Percentiles rank a stretch among this genome's conserved stretches.
phyloP scores from a whole-genome alignment of 2,329 filamentous ascomycete species.

The Clonostachys sp. region DNA sequence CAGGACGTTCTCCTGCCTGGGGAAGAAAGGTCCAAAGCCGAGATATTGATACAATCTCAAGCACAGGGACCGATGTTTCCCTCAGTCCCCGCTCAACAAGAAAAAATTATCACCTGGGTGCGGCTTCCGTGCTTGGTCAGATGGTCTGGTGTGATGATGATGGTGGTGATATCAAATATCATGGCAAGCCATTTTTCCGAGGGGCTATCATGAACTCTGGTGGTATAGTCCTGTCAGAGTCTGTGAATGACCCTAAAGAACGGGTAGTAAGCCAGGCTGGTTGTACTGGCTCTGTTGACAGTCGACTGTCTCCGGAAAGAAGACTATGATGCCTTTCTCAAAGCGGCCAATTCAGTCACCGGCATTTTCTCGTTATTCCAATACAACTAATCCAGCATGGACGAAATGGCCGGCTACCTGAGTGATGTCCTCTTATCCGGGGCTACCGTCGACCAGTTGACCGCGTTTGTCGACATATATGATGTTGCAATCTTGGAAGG shows the following conservation, averaged over 20 bases:
- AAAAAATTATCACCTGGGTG: slow-evolving; percentile 25
- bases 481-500: slow-evolving; percentile 49
- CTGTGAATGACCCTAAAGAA: slow-evolving; percentile 61
- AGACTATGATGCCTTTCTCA: slow-evolving; percentile 55
- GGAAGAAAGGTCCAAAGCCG: too few species aligned
- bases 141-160: slow-evolving; percentile 68
- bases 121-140: slow-evolving; percentile 72
- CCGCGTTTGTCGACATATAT: slow-evolving; percentile 58
- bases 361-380: slow-evolving; percentile 68
- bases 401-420: slow-evolving; percentile 59
- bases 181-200: slow-evolving; percentile 69
- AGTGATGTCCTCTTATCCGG: slow-evolving; percentile 52
- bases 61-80: too few species aligned
- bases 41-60: too few species aligned
- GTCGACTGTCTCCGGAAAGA: slow-evolving; percentile 61
- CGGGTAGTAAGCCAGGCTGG: slow-evolving; percentile 57
- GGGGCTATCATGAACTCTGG: slow-evolving; percentile 77
- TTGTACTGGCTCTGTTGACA: slow-evolving; percentile 52
- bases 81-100: too few species aligned
- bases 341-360: slow-evolving; percentile 67
- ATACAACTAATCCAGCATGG: slow-evolving; percentile 58
- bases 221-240: slow-evolving; percentile 54
- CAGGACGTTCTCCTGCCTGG: too few species aligned
- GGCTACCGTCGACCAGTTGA: slow-evolving; percentile 45
- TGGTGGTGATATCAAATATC: slow-evolving; percentile 68